phyloP scores from a whole-genome alignment of 305 asterid species.

The Rubia balearica region DNA sequence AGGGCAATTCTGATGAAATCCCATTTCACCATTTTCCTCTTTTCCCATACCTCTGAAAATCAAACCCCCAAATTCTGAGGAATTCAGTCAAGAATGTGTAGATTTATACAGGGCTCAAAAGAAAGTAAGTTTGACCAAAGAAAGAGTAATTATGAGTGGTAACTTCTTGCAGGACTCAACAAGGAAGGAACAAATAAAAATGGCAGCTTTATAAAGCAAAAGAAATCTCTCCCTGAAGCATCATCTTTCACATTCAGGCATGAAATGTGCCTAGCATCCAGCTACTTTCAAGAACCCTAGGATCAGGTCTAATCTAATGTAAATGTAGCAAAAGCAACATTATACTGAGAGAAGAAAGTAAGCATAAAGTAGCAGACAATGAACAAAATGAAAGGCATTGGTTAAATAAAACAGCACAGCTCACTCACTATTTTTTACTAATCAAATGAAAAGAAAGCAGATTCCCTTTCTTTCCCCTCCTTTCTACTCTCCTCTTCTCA shows the following conservation, averaged over 20 bases:
- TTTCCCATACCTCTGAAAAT: conserved; percentile 31
- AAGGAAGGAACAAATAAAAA: conserved; percentile 76
- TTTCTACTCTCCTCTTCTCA: conserved; percentile 18
- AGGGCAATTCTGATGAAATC: conserved; percentile 31
- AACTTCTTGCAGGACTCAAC: conserved; percentile 41
- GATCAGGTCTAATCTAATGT: conserved; percentile 45
- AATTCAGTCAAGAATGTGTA: conserved; percentile 10
- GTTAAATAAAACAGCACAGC: conserved; percentile 54
- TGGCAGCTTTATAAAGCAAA: conserved; percentile 85
- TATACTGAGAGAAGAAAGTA: conserved; percentile 44
- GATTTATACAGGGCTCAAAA: conserved; percentile 14
- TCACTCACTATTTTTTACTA: not conserved
- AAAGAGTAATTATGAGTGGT: conserved; percentile 4
- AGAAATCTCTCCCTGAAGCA: conserved; percentile 55
- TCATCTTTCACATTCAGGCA: conserved; percentile 36
- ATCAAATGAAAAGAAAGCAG: conserved; percentile 56
- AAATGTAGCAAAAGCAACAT: conserved; percentile 22
- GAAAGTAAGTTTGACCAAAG: conserved; percentile 30
- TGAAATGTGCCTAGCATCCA: conserved; percentile 39
- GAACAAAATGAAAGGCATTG: conserved; percentile 37
- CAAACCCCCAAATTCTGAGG: conserved; percentile 21
- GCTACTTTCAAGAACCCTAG: conserved; percentile 45
- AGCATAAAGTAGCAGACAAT: conserved; percentile 49
- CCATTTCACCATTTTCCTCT: conserved; percentile 46
- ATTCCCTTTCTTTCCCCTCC: conserved; percentile 51